Evolutionary conservation across 2,329 filamentous ascomycete genomes (phyloP).

Genomic region (Cladosporium sp.): DNA sequence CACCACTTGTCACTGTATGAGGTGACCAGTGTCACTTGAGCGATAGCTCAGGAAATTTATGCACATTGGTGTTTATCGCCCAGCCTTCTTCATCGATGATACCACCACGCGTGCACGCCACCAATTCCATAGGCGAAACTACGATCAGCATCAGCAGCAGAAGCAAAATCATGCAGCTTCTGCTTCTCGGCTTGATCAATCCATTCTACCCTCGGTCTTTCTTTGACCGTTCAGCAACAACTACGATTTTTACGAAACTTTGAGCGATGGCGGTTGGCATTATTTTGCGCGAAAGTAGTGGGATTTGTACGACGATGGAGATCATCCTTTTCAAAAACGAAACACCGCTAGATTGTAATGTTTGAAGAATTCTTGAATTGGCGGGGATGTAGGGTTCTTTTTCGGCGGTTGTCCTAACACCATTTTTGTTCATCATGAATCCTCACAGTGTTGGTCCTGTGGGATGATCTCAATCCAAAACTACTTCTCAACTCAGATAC

Average conservation of each 20-base stretch:
- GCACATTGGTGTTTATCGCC: not conserved
- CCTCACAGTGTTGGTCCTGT: not conserved
- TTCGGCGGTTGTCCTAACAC: not conserved
- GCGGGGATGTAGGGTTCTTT: not conserved
- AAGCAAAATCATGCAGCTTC: not conserved
- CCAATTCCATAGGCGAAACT: not conserved
- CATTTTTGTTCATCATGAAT: not conserved
- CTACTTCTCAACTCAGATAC: not conserved
- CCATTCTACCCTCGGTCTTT: not conserved
- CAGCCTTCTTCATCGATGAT: slow-evolving; percentile 9
- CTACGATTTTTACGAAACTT: slow-evolving; percentile 8
- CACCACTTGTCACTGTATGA: slow-evolving; percentile 11
- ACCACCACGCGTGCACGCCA: not conserved
- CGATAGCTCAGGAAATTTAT: not conserved
- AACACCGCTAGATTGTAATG: slow-evolving; percentile 3
- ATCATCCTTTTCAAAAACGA: not conserved
- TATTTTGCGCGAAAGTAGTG: not conserved
- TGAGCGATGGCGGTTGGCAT: not conserved
- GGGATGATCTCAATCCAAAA: not conserved
- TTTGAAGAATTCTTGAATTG: not conserved
- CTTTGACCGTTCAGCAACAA: not conserved
- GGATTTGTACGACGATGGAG: not conserved
- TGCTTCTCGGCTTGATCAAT: not conserved
- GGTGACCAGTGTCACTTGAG: not conserved
- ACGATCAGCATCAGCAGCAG: not conserved